A percentile compares a stretch with the other conserved stretches of the same genome.
These are phyloP conservation scores for Trichosanthes cucumerina DNA, from an alignment of 306 rosid genomes.

Conservation along the genomic window DNA sequence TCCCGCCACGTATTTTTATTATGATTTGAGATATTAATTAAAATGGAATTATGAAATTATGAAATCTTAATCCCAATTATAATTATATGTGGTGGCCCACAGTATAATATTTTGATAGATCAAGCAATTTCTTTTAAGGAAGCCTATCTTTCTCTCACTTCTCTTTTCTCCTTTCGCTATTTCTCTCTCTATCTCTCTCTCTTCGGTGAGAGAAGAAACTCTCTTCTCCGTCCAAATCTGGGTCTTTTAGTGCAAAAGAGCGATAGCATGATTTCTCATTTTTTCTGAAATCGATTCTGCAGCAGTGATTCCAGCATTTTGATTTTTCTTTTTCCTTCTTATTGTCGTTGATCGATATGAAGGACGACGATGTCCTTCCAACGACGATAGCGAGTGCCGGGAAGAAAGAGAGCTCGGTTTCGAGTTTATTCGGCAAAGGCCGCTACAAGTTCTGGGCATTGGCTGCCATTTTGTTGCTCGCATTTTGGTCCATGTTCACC, in stretches of 20 bases:
- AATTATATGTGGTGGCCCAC: neutral
- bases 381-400: slow-evolving; percentile 29
- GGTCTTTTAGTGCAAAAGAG: neutral
- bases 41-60: neutral
- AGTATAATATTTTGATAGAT: neutral
- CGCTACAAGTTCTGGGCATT: slow-evolving; percentile 91
- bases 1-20: neutral
- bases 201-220: slow-evolving; percentile 5
- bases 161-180: neutral
- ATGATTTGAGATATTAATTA: neutral
- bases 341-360: slow-evolving; percentile 45
- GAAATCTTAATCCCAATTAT: neutral
- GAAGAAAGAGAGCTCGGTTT: slow-evolving; percentile 59
- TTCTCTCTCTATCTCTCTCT: neutral
- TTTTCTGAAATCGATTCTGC: neutral
- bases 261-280: neutral
- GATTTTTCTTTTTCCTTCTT: neutral
- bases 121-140: neutral
- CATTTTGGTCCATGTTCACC: slow-evolving; percentile 97
- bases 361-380: slow-evolving; percentile 82
- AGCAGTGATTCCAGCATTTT: neutral
- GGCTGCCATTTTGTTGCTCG: slow-evolving; percentile 82
- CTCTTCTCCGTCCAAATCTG: slow-evolving; percentile 6
- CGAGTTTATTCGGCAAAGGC: slow-evolving; percentile 55
- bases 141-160: neutral